Base-by-base conservation (phyloP, 2,329 filamentous ascomycete species). In the Zymoseptoria brevis region DNA sequence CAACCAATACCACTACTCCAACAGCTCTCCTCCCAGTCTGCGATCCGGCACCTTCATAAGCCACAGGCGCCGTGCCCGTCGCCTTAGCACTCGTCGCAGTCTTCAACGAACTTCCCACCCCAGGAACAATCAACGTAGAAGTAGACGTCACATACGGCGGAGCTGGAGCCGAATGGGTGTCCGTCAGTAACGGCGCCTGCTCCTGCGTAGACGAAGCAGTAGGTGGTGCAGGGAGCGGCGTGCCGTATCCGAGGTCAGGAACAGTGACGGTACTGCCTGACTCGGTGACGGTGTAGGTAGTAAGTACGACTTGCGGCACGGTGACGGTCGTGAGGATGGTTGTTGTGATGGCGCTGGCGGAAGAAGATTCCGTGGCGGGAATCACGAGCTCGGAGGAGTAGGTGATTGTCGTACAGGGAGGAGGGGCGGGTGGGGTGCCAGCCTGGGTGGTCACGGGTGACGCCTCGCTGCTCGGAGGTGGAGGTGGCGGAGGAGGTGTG, bases 281-380 rank as follows among this genome's bases (percentile, higher is more conserved):
- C 11, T 59, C 56, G 11, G 61, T 66, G 54, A 63, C 57, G 9
- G 62, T 65, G 58, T 64, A 65, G 8, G 61, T 65, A 9, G 61
- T 65, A 16, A 66, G 62, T 11, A 61, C 58, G 45, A 68, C 66
- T 62, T 76, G 74, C 0, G 78, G 78, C 22, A 80, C 76, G 13
- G 76, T 79, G 59, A 79, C 67, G 19, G 74, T 74, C 4, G 74
- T 78, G 21, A 71, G 66, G 54, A 75, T 64, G 16, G 67, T 65
- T 29, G 66, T 68, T n/a, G 67, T 70, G 57, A 61, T 69, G 61
- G 63, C 69, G 60, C 69, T 69, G 41, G 62, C 59, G 54, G 72
- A 72, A 19, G 64, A 58, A 8, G 67, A 70, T n/a, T 63, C 63
- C 49, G 71, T 75, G 52, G 67, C 71, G 6, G 73, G 74, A 30